Conservation (phyloP, 1,139 yeast species). For the Candida tropicalis region DNA sequence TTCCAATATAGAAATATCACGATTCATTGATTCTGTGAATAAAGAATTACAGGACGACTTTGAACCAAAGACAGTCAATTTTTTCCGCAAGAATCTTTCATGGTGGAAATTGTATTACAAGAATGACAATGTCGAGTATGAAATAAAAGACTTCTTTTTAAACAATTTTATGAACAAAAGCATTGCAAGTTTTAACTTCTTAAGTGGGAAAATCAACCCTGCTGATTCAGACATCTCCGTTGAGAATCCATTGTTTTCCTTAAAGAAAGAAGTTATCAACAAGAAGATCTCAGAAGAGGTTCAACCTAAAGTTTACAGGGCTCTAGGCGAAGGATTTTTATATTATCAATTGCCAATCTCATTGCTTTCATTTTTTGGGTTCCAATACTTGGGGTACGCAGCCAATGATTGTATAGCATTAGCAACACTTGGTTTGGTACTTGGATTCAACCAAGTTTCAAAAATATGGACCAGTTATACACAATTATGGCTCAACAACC, state of each 20-base stretch:
- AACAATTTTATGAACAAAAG: conserved; percentile 41
- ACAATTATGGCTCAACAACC: conserved; percentile 28
- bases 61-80: conserved; percentile 33
- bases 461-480: conserved; percentile 38
- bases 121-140: conserved; percentile 51
- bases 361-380: conserved; percentile 33
- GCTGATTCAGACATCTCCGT: conserved; percentile 11
- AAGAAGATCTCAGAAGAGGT: conserved; percentile 32
- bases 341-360: conserved; percentile 46
- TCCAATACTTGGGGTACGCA: conserved; percentile 38
- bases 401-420: conserved; percentile 38
- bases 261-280: conserved; percentile 34
- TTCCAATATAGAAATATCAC: conserved; percentile 24
- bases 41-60: conserved; percentile 40
- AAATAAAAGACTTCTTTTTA: conserved; percentile 42
- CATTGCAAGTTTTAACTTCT: conserved; percentile 41
- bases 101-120: conserved; percentile 51
- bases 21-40: conserved; percentile 38
- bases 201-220: conserved; percentile 40
- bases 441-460: conserved; percentile 48
- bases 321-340: conserved; percentile 33
- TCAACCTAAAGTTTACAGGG: conserved; percentile 41
- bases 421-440: conserved; percentile 42
- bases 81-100: conserved; percentile 32
- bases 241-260: conserved; percentile 34